Conservation (phyloP, 2,329 filamentous ascomycete genomes). For the Harringtonia lauricola region DNA sequence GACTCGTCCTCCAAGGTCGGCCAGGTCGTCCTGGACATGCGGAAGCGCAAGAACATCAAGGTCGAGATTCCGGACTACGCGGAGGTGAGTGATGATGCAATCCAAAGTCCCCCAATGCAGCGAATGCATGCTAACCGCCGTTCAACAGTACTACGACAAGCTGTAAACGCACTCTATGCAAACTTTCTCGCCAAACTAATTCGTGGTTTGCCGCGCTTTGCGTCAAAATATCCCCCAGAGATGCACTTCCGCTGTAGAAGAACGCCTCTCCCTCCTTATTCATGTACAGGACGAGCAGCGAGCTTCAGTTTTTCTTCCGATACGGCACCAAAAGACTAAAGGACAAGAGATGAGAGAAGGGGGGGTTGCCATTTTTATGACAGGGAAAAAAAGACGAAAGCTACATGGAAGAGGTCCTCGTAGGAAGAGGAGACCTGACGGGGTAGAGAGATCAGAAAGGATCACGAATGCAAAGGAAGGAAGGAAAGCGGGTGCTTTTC, state of each 20-base stretch:
- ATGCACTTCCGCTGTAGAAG: neutral
- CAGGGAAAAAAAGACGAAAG: slow-evolving; percentile 3
- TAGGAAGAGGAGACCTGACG: no score
- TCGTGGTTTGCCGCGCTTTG: slow-evolving; percentile 1
- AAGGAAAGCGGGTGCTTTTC: slow-evolving; percentile 9
- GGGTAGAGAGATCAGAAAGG: no score
- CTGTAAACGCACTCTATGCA: slow-evolving; percentile 53
- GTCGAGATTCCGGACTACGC: slow-evolving; percentile 81
- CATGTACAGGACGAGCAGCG: no score
- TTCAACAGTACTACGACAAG: slow-evolving; percentile 92
- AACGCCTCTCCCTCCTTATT: neutral
- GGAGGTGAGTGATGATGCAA: slow-evolving; percentile 60
- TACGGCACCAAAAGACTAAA: no score
- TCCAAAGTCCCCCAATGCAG: neutral
- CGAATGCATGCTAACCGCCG: slow-evolving; percentile 2
- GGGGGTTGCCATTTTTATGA: no score
- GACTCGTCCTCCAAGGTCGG: slow-evolving; percentile 76
- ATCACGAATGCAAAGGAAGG: neutral
- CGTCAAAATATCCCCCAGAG: neutral
- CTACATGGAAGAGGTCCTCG: no score
- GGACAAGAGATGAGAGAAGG: no score
- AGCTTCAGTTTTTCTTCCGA: no score
- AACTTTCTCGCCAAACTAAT: slow-evolving; percentile 5
- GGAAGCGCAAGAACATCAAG: slow-evolving; percentile 99
- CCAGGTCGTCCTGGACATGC: slow-evolving; percentile 74